Evolutionary conservation across 257 asterid genomes (phyloP), one percentile per base, ranked within the genome.

Genomic region (Nicotiana tomentosiformis): DNA sequence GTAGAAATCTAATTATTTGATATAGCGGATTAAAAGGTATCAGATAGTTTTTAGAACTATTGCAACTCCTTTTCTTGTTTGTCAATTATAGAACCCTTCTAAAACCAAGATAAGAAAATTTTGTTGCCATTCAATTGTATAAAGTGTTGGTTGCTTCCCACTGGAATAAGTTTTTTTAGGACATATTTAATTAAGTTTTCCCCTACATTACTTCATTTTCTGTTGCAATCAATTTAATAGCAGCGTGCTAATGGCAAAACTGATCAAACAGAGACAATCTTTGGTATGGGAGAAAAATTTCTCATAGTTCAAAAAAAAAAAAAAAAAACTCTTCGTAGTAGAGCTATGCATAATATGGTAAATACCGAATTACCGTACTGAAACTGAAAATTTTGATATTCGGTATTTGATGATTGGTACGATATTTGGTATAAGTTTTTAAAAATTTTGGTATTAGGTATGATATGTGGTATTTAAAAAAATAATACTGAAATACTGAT

Each of bases 221-320:
- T 80, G 66, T 29, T 80, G 77, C 66, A 46, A 80, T 80, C 83
- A 7, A 43, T 37, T 37, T 37, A 69, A 87, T 10, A 43, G 51
- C 51, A 9, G 51, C 12, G 51, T 3, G 7, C 51, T 43, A 43
- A 2, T 90, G 88, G 88, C 58, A 14, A 53, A 53, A 53, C 16
- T 4, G 58, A 53, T 11, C 58, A 53, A 53, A 4, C 58, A 53
- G 58, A 53, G 58, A 53, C 58, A 4, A 4, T 53, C 57, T 11
- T 53, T 7, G 49, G 57, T 10, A 51, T 51, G 57, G 5, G 57
- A 51, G 4, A 51, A 51, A 3, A 7, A 10, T 51, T 23, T 17
- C 57, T 51, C 17, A 51, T 11, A 51, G 11, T 51, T 51, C 57
- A 49, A 49, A 49, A 39, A 37, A 35, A 35, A 35, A 35, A 7